Evolutionary conservation across 768 basidiomycete species (phyloP).

Genomic region (Brasilioporus rufonigricans): DNA sequence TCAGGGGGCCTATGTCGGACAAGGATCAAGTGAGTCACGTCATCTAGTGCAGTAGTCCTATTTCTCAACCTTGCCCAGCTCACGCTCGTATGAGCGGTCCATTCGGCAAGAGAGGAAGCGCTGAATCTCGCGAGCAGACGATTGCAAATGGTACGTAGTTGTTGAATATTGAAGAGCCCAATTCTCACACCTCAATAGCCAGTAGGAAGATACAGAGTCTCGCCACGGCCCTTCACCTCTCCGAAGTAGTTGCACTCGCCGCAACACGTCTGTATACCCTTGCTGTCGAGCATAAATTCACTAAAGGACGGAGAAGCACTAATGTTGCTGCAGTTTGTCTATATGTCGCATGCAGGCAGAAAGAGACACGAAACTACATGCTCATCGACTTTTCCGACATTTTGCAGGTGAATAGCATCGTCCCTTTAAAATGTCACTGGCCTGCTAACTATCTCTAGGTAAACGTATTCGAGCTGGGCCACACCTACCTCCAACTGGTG

Average conservation of each 20-base stretch:
- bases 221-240: slow-evolving; percentile 71
- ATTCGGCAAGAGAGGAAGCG: slow-evolving; percentile 74
- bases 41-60: not conserved
- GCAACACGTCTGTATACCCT: slow-evolving; percentile 90
- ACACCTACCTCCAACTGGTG: slow-evolving; percentile 92
- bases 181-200: slow-evolving; percentile 42
- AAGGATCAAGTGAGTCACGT: slow-evolving; percentile 76
- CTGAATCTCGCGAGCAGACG: slow-evolving; percentile 86
- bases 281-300: slow-evolving; percentile 92
- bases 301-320: slow-evolving; percentile 85
- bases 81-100: slow-evolving; percentile 81
- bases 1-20: slow-evolving; percentile 88
- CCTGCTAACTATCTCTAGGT: slow-evolving; percentile 50
- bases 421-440: not conserved
- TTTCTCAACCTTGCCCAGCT: slow-evolving; percentile 41
- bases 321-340: slow-evolving; percentile 96
- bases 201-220: slow-evolving; percentile 81
- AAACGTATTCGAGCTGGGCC: slow-evolving; percentile 96
- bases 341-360: slow-evolving; percentile 90
- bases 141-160: slow-evolving; percentile 76
- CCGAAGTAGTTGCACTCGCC: slow-evolving; percentile 74
- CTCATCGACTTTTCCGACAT: slow-evolving; percentile 98
- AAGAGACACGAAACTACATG: slow-evolving; percentile 92
- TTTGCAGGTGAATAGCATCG: slow-evolving; percentile 58
- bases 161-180: not conserved